Base-by-base conservation (phyloP, 2,329 filamentous ascomycete species). In the Diplocarpon mali region DNA sequence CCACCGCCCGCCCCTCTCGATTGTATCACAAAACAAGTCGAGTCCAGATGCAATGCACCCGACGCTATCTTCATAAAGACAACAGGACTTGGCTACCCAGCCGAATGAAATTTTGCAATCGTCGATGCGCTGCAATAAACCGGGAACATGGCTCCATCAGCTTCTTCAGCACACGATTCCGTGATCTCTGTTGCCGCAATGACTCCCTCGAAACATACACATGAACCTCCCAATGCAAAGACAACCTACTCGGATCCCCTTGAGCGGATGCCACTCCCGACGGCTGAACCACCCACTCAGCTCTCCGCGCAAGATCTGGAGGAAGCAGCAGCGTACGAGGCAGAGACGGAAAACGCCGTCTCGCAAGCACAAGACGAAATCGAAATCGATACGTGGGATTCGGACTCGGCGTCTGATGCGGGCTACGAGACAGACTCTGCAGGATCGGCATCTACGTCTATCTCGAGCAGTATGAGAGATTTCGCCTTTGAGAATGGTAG, bases 401-500 rank as follows among this genome's bases (percentile, higher is more conserved):
- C 40, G 13, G 44, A 45, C 12, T 51, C 50, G 11, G 20, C 42
- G 3, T 49, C 44, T 11, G 57, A 59, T 48, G 53, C 53, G 8
- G 59, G 59, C 17, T 61, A 61, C 48, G 58, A 57, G 35, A 57
- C 56, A 2, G 59, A 59, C 38, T 49, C 49, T 27, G 8, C 52
- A 2, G 47, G 40, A 11, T 53, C 56, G 3, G 49, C 51, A 31
- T 51, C 52, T 1, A 56, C 56, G 6, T 60, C 57, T 8, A 42
- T 61, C 3, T 44, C 50, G 2, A 54, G 50, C 37, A 64, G 60
- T 31, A 63, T 74, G 17, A 62, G 69, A 35, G 68, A 77, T 48
- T 78, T 73, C 51, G 64, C 66, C 39, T 68, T 65, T 45, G 73
- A 77, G 53, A 76, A 79, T 54, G 75, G 75, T n/a, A 66, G 74